Base-by-base conservation (phyloP, 345 rosid species). In the Anacardium occidentale region DNA sequence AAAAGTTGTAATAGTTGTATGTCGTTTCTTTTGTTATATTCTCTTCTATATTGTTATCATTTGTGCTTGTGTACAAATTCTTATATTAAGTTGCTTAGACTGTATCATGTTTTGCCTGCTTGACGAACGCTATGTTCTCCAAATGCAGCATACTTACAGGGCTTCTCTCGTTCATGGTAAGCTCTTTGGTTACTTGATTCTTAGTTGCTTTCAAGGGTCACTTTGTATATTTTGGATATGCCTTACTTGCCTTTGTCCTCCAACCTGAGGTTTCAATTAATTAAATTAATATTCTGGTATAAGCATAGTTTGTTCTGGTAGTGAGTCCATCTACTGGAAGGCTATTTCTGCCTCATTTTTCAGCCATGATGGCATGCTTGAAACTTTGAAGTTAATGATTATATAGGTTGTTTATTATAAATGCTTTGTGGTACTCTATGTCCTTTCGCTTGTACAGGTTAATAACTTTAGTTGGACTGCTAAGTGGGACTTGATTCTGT, bases 91-190 rank as follows among this genome's bases (percentile, higher is more conserved):
- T 29, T 70, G 63, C 15, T 57, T 66, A 29, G 26, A 53, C 45
- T 65, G 62, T 17, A 42, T 22, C 67, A 3, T 47, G 8, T 47
- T 64, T 51, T 5, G 45, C 52, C 48, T 4, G 42, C 61, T 34
- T 7, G 25, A 75, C 68, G 76, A 64, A 80, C 61, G 29, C 51
- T 58, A 26, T 62, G 72, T 3, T 81, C 52, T 21, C 26, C 66
- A 22, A 80, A 60, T 87, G 90, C 97, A 95, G 98, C 91, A 95
- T 95, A 57, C 98, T 95, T 17, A 93, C 98, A 2, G 99, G 99
- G 44, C 99, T 95, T 74, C 96, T 95, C 74, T 95, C 99, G 21
- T 95, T 95, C 73, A 95, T 95, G 99, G 99, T 95, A 75, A 85
- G 96, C 76, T 74, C 69, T 67, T 64, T 53, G 40, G 40, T 37